Base-by-base conservation (phyloP, 257 asterid species). In the Gentiana macrophylla region DNA sequence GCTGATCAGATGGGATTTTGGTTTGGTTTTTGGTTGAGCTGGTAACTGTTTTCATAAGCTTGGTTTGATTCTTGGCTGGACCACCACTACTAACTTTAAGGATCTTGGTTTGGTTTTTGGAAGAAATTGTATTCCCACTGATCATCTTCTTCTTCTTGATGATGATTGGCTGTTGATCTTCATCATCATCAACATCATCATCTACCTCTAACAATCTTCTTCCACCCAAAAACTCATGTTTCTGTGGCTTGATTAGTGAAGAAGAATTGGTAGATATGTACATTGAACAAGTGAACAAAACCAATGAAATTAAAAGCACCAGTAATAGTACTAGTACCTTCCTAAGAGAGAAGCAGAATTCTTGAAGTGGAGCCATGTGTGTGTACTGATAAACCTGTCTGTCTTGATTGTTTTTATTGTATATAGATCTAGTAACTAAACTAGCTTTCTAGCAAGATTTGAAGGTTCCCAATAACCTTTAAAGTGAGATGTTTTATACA, bases 301-400 rank as follows among this genome's bases (percentile, higher is more conserved):
- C 48, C 11, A 73, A 65, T 5, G 72, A 51, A 59, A 80, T 57
- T 37, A 65, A 67, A 52, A 64, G 68, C 53, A 82, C 52, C 13
- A 81, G 58, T 35, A 62, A 65, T 51, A 64, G 69, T 54, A 81
- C 50, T 32, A 80, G 74, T 62, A 72, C 76, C 79, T 77, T 78
- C 41, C 1, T 66, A 36, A 56, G 61, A 24, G 24, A 24, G 53
- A 47, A 48, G 66, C 46, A 55, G 32, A 60, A 61, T 56, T 70
- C 57, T 62, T 67, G 48, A 12, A 78, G 78, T 84, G 77, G 84
- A 80, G 83, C 84, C 92, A 84, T 79, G 50, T 57, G 61, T 53
- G 46, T 59, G 44, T 66, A 11, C 41, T 49, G 48, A 51, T 66
- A 70, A 65, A 70, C 71, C 62, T 57, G 24, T 7, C 49, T 9